Evolutionary conservation across 805 yeast species (phyloP).

Genomic region (Jamesozyma jinghongensis): DNA sequence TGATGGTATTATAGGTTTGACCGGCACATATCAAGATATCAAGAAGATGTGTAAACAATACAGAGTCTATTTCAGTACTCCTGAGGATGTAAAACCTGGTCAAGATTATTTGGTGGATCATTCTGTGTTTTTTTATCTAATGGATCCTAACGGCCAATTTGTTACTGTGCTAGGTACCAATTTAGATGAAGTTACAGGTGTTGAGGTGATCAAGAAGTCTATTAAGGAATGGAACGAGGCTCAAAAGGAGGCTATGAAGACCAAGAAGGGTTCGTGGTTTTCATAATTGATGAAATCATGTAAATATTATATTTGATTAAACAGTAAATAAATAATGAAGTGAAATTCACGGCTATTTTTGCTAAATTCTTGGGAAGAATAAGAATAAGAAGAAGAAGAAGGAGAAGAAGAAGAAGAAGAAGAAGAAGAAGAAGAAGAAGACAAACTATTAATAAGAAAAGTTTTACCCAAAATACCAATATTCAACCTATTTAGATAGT

Average conservation of each 20-base stretch:
- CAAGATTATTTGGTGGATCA: constrained; percentile 96
- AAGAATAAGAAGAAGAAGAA: too few species aligned
- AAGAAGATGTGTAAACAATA: constrained; percentile 80
- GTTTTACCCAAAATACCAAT: too few species aligned
- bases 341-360: too few species aligned
- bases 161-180: constrained; percentile 93
- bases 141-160: constrained; percentile 98
- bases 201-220: constrained; percentile 67
- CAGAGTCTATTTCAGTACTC: constrained; percentile 96
- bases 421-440: too few species aligned
- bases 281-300: background rate
- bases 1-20: constrained; percentile 78
- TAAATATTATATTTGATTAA: background rate
- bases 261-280: constrained; percentile 2
- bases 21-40: constrained; percentile 81
- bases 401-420: too few species aligned
- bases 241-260: background rate
- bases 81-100: constrained; percentile 86
- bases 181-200: constrained; percentile 69
- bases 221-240: constrained; percentile 33
- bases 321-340: too few species aligned
- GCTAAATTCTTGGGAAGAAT: too few species aligned
- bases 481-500: too few species aligned
- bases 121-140: constrained; percentile 90
- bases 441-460: too few species aligned